Evolutionary conservation across 352 stramenopile species (phyloP).

Genomic region (Phytophthora boehmeriae): DNA sequence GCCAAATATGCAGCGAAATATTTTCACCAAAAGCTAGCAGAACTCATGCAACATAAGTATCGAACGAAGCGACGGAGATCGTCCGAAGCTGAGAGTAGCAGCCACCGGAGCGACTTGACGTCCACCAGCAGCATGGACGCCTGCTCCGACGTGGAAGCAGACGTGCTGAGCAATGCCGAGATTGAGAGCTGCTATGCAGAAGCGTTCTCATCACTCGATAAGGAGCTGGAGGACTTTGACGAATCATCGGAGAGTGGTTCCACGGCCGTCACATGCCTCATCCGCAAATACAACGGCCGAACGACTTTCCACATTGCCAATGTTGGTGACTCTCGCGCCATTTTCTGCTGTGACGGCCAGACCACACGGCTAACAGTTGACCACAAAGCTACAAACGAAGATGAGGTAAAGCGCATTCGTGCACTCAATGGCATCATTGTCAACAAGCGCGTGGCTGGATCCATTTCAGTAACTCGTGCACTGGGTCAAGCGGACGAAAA

Average conservation of each 20-base stretch:
- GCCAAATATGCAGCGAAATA: slow-evolving; percentile 80
- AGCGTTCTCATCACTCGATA: slow-evolving; percentile 66
- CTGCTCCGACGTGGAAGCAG: slow-evolving; percentile 37
- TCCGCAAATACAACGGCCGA: slow-evolving; percentile 57
- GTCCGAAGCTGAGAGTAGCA: slow-evolving; percentile 38
- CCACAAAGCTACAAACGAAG: slow-evolving; percentile 79
- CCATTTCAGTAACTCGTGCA: slow-evolving; percentile 73
- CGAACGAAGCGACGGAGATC: slow-evolving; percentile 36
- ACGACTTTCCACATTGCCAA: slow-evolving; percentile 82
- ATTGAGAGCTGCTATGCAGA: slow-evolving; percentile 68
- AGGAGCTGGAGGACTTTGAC: slow-evolving; percentile 68
- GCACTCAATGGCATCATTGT: slow-evolving; percentile 81
- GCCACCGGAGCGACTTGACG: slow-evolving; percentile 50
- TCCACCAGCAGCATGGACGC: slow-evolving; percentile 55
- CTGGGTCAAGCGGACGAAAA: slow-evolving; percentile 86
- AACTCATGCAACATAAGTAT: slow-evolving; percentile 49
- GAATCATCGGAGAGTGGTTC: slow-evolving; percentile 71
- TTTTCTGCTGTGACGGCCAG: slow-evolving; percentile 56
- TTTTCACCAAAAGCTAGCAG: slow-evolving; percentile 62
- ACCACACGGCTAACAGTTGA: slow-evolving; percentile 73
- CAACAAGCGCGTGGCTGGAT: slow-evolving; percentile 80
- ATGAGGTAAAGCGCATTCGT: slow-evolving; percentile 77
- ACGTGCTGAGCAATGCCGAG: slow-evolving; percentile 61
- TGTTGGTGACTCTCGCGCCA: slow-evolving; percentile 76
- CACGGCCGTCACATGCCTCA: slow-evolving; percentile 78